A percentile compares a stretch with the other conserved stretches of the same genome.
Conservation (phyloP, 2,329 filamentous ascomycete genomes). For the Verticillium dahliae region DNA sequence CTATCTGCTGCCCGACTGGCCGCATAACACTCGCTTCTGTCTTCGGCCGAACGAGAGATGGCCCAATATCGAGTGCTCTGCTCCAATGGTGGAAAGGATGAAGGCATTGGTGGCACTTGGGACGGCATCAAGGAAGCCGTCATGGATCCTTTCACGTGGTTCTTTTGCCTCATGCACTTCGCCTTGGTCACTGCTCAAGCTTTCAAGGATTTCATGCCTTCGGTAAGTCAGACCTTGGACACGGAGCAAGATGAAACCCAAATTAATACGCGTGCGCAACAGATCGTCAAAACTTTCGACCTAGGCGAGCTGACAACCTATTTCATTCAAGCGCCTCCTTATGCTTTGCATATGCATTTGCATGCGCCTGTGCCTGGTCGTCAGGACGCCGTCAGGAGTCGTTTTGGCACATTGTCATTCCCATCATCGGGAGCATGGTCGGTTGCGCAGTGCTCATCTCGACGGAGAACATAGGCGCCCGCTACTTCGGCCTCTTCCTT, state of each 20-base stretch:
- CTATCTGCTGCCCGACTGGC: conserved; percentile 31
- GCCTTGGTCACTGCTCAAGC: conserved; percentile 34
- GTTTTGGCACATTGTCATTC: conserved; percentile 30
- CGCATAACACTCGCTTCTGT: conserved; percentile 28
- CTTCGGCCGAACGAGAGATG: conserved; percentile 31
- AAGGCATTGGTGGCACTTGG: conserved; percentile 26
- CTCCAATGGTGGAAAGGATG: conserved; percentile 27
- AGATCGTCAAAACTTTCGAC: conserved; percentile 20
- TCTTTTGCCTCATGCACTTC: conserved; percentile 32
- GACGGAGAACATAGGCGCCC: conserved; percentile 29
- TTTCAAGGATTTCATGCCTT: conserved; percentile 34
- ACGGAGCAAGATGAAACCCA: not conserved
- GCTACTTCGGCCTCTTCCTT: conserved; percentile 34
- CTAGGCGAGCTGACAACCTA: conserved; percentile 23
- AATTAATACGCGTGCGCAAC: not conserved
- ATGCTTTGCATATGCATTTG: conserved; percentile 31
- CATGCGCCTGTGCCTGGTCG: conserved; percentile 26
- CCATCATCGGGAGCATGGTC: conserved; percentile 25
- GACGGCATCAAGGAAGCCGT: conserved; percentile 24
- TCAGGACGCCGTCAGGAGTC: conserved; percentile 25
- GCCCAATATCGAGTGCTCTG: conserved; percentile 25
- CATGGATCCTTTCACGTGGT: conserved; percentile 30
- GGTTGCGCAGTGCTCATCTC: conserved; percentile 32
- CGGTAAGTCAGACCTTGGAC: conserved; percentile 12
- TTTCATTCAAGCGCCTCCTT: conserved; percentile 31